Base-by-base conservation (phyloP, 2,329 filamentous ascomycete species). In the Pseudophaeomoniella oleicola region DNA sequence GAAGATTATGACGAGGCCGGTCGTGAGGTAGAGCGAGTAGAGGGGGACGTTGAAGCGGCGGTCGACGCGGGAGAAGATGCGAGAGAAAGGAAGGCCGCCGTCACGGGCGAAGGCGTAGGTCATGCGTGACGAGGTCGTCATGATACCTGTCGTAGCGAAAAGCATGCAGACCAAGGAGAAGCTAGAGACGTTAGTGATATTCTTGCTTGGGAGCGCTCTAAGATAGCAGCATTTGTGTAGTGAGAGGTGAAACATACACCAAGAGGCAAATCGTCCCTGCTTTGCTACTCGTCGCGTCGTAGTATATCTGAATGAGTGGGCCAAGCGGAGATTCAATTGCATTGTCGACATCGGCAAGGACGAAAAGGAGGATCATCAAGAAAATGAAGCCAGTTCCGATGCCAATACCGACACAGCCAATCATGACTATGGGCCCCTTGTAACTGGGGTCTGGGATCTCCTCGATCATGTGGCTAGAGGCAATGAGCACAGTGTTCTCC, bases 61-160 rank as follows among this genome's bases (percentile, higher is more conserved):
- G 48, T 83, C 74, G 1, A 83, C 69, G 32, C 61, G 66, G 36
- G 74, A 67, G 42, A 81, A 78, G 44, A 75, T 55, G 1, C 52
- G 57, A 3, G 74, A 76, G 27, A 66, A 66, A 0, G 78, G 78
- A 4, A 84, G 65, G 9, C 78, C 80, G 2, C 77, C 71, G 40
- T 84, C 79, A 46, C 73, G 37, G 4, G 69, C 75, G 43, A 81
- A 81, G 0, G 78, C 77, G 47, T 75, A 81, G 5, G 72, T 72
- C 69, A 80, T 80, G 5, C 76, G 67, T 19, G 66, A 71, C 19
- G 67, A 72, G 0, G 76, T 80, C 1, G 75, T 78, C 72, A 80
- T 73, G 46, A 80, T 71, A 3, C 66, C 67, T 3, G 67, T 75
- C 2, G 69, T 69, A 2, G 75, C 74, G 48, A 81, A 79, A 2